Evolutionary conservation across 768 basidiomycete species (phyloP).

Genomic region (Trametes cingulata): DNA sequence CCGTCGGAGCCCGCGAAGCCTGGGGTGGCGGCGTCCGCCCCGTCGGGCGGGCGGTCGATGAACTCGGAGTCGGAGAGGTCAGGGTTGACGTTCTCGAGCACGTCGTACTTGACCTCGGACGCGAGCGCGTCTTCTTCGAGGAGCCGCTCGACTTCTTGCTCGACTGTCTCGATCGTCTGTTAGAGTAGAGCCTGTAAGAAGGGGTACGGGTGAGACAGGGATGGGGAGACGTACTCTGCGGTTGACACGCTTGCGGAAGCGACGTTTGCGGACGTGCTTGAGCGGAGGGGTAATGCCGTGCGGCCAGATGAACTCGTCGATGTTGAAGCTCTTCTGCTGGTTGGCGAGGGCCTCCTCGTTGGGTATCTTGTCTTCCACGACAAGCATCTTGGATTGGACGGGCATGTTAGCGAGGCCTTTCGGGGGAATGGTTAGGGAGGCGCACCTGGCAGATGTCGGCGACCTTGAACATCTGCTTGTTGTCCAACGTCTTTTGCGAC

Average conservation of each 20-base stretch:
- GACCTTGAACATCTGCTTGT: constrained; percentile 97
- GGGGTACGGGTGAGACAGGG: not conserved
- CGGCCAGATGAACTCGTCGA: constrained; percentile 97
- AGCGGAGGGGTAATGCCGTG: constrained; percentile 95
- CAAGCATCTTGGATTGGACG: constrained; percentile 70
- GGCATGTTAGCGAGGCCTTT: not conserved
- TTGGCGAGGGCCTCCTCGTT: constrained; percentile 64
- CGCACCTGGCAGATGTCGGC: constrained; percentile 95
- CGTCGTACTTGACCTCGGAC: constrained; percentile 74
- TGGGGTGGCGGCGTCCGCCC: constrained; percentile 67
- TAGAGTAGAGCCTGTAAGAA: not conserved
- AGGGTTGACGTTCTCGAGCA: constrained; percentile 88
- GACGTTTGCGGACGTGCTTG: constrained; percentile 83
- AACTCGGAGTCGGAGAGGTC: constrained; percentile 90
- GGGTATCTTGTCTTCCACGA: constrained; percentile 75
- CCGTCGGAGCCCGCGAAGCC: constrained; percentile 66
- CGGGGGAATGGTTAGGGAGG: constrained; percentile 4
- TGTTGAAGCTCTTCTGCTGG: constrained; percentile 73
- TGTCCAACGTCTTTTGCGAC: constrained; percentile 93
- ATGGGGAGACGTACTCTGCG: constrained; percentile 56
- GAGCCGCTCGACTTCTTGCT: constrained; percentile 88
- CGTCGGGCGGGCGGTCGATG: constrained; percentile 64
- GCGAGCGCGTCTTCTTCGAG: constrained; percentile 80
- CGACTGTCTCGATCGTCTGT: constrained; percentile 92
- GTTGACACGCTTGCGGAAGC: constrained; percentile 91